A percentile compares a stretch with the other conserved stretches of the same genome.
phyloP scores from a whole-genome alignment of 2,329 filamentous ascomycete genomes.

The Pseudopyricularia javanii region DNA sequence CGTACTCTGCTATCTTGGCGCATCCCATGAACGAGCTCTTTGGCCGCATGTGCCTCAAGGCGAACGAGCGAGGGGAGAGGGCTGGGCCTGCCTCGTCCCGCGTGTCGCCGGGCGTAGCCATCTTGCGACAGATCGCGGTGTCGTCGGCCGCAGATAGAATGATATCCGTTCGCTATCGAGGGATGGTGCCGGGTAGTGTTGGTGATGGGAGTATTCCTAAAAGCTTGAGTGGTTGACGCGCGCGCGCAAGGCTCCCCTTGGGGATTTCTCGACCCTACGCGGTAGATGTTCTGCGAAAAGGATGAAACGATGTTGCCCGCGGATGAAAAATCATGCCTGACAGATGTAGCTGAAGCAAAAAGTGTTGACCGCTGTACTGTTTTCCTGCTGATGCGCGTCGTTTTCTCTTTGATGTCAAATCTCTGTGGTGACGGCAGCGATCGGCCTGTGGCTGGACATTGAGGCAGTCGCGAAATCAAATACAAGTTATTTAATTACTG shows the following conservation, averaged over 20 bases:
- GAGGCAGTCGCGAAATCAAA: neutral
- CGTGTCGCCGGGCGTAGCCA: neutral
- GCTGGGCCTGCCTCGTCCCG: slow-evolving; percentile 6
- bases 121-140: neutral
- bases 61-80: slow-evolving; percentile 42
- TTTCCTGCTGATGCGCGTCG: neutral
- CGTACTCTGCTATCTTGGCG: slow-evolving; percentile 70
- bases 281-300: neutral
- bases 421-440: neutral
- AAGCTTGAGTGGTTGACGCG: neutral
- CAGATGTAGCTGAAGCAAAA: neutral
- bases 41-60: slow-evolving; percentile 40
- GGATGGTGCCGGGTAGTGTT: neutral
- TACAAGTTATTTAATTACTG: neutral
- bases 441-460: neutral
- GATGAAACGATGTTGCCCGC: neutral
- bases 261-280: neutral
- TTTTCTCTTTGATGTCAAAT: neutral
- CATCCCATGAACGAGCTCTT: slow-evolving; percentile 66
- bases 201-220: neutral
- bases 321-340: neutral
- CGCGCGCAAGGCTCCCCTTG: neutral
- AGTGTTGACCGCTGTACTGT: neutral
- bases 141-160: neutral
- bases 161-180: neutral